Evolutionary conservation across 306 rosid species (phyloP).

Genomic region (Begonia peltatifolia): DNA sequence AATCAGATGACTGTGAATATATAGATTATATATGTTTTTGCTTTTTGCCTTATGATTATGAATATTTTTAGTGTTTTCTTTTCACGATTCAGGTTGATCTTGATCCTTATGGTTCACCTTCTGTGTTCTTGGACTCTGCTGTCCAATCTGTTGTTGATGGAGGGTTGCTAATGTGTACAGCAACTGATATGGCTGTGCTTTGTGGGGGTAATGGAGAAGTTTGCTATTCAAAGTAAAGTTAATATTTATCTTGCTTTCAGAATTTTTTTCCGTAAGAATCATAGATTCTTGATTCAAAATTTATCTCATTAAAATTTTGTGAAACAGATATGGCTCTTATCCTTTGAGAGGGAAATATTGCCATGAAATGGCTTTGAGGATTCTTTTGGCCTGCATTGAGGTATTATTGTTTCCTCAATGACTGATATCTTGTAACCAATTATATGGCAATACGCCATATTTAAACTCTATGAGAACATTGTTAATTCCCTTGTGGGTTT

Average conservation of each 20-base stretch:
- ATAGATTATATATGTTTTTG: no score
- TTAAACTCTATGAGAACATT: neutral
- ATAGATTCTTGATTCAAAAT: neutral
- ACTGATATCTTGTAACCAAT: no score
- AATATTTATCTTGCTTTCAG: conserved; percentile 7
- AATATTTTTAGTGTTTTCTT: conserved; percentile 1
- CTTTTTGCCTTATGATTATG: neutral
- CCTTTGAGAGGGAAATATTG: conserved; percentile 89
- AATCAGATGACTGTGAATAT: no score
- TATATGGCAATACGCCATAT: neutral
- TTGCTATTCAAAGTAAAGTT: conserved; percentile 88
- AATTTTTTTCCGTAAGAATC: no score
- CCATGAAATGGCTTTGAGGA: conserved; percentile 98
- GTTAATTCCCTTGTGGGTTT: conserved; percentile 1
- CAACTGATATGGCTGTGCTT: conserved; percentile 96
- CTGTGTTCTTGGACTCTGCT: conserved; percentile 90
- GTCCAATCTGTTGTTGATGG: conserved; percentile 95
- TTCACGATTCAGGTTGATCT: conserved; percentile 73
- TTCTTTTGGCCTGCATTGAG: conserved; percentile 92
- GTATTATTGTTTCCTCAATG: conserved; percentile 22
- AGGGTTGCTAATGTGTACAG: conserved; percentile 94
- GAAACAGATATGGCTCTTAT: conserved; percentile 81
- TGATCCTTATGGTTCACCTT: conserved; percentile 98
- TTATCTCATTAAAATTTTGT: conserved; percentile 11
- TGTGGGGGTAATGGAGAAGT: conserved; percentile 99